Evolutionary conservation across 2,329 filamentous ascomycete genomes (phyloP).

Genomic region (Alternaria atra): DNA sequence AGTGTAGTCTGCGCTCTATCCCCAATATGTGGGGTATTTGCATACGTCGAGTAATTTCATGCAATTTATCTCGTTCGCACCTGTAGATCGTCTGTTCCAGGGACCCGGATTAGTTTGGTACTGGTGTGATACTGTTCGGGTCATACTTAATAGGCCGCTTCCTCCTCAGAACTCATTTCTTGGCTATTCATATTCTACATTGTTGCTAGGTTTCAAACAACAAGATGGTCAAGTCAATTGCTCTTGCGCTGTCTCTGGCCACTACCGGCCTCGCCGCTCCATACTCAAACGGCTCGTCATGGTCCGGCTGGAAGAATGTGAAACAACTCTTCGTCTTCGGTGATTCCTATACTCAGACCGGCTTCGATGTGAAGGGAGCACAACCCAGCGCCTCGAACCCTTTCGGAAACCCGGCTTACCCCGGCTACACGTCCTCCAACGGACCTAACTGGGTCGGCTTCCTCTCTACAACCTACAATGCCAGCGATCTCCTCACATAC

Average conservation of each 20-base stretch:
- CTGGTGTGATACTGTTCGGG: conserved; percentile 9
- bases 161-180: neutral
- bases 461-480: conserved; percentile 49
- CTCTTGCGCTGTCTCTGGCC: conserved; percentile 34
- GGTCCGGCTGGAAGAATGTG: conserved; percentile 46
- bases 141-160: conserved; percentile 18
- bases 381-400: conserved; percentile 65
- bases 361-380: conserved; percentile 63
- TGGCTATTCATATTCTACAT: neutral
- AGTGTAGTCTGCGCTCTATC: conserved; percentile 11
- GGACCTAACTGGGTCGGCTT: conserved; percentile 67
- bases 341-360: conserved; percentile 68
- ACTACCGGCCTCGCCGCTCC: conserved; percentile 33
- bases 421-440: conserved; percentile 52
- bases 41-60: conserved; percentile 31
- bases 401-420: conserved; percentile 68
- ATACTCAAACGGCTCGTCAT: conserved; percentile 25
- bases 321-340: conserved; percentile 55
- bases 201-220: neutral
- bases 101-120: conserved; percentile 23
- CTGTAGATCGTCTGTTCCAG: conserved; percentile 25
- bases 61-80: conserved; percentile 35
- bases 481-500: conserved; percentile 58
- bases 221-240: conserved; percentile 35
- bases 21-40: conserved; percentile 30